These are phyloP conservation scores for Ustilago curta DNA, from an alignment of 1,284 basidiomycete genomes.

Conservation along the genomic window DNA sequence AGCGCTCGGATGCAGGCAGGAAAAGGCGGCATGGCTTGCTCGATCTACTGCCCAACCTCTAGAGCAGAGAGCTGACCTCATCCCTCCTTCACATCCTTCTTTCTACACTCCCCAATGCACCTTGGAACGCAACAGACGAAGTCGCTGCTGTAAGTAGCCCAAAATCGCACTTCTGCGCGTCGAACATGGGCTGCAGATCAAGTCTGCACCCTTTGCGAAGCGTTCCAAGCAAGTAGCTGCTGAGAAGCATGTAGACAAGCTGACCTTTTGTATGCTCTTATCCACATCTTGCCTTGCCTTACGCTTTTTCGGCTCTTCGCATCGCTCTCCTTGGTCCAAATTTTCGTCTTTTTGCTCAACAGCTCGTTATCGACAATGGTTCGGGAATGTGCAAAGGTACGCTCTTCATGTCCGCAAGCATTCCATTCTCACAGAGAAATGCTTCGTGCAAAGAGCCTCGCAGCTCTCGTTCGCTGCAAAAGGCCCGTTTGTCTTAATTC, in stretches of 20 bases:
- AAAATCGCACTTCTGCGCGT: neutral
- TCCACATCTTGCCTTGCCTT: neutral
- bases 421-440: no score
- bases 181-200: neutral
- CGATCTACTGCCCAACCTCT: neutral
- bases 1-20: neutral
- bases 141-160: slow-evolving; percentile 66
- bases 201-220: neutral
- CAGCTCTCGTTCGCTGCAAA: neutral
- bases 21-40: neutral
- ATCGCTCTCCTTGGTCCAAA: slow-evolving; percentile 7
- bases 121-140: slow-evolving; percentile 56
- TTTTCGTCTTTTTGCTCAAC: neutral
- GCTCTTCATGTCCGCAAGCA: slow-evolving; percentile 4
- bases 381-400: slow-evolving; percentile 69
- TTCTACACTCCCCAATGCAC: no score
- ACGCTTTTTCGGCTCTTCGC: neutral
- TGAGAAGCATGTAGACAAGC: neutral
- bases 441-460: neutral
- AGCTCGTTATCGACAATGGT: slow-evolving; percentile 70
- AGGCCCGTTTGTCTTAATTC: neutral
- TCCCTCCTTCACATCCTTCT: neutral
- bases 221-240: neutral
- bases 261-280: slow-evolving; percentile 13
- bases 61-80: slow-evolving; percentile 13